These are phyloP conservation scores for Wickerhamiella azymoides DNA, from an alignment of 805 yeast species.

Conservation along the genomic window DNA sequence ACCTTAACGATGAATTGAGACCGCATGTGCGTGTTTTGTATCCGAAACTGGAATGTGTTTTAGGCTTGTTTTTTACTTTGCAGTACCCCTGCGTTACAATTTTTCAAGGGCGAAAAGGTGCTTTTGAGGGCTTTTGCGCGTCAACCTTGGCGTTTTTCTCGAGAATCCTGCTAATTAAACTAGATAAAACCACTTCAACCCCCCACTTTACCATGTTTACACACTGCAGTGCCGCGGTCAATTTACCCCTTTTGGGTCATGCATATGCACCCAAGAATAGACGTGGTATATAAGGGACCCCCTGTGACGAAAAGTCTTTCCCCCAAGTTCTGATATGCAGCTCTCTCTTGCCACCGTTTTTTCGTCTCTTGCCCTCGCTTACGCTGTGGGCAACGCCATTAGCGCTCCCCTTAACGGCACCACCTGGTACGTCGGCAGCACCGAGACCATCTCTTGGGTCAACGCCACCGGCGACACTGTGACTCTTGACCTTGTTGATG, in stretches of 20 bases:
- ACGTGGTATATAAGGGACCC: neutral
- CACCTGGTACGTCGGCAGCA: constrained; percentile 22
- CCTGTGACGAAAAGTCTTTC: neutral
- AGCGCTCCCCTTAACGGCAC: constrained; percentile 22
- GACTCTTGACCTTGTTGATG: constrained; percentile 23
- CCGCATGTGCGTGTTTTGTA: too few relatives aligned
- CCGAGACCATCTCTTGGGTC: constrained; percentile 23
- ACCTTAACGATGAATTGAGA: too few relatives aligned
- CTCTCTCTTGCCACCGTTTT: constrained; percentile 10
- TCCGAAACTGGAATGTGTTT: too few relatives aligned
- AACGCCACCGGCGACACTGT: constrained; percentile 24
- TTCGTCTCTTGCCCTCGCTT: constrained; percentile 14
- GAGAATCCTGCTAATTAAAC: too few relatives aligned
- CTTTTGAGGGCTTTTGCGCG: too few relatives aligned
- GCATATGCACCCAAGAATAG: neutral
- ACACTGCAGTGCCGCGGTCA: neutral
- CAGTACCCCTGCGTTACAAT: too few relatives aligned
- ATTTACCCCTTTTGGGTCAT: neutral
- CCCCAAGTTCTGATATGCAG: too few relatives aligned
- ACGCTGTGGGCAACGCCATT: constrained; percentile 22
- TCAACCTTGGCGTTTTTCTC: too few relatives aligned
- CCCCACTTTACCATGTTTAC: too few relatives aligned
- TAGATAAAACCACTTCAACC: too few relatives aligned
- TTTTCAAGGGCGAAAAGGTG: too few relatives aligned
- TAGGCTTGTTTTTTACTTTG: too few relatives aligned